A percentile compares a stretch with the other conserved stretches of the same genome.
phyloP scores from a whole-genome alignment of 257 asterid species.

The Apocynum venetum region DNA sequence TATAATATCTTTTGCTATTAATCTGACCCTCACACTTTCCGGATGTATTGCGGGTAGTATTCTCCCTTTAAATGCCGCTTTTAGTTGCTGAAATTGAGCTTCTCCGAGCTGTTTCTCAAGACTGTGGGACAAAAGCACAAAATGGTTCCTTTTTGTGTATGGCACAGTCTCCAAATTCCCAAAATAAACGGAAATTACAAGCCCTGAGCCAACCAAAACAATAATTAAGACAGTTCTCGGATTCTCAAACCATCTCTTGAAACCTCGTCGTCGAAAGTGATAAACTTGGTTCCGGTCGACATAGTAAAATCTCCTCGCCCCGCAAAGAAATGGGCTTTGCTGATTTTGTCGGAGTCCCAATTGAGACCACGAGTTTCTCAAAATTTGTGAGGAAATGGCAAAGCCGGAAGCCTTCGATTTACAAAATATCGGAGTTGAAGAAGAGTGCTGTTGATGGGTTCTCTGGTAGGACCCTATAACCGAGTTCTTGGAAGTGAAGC shows the following conservation, averaged over 20 bases:
- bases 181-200: slow-evolving; percentile 53
- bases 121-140: slow-evolving; percentile 60
- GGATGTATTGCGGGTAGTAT: slow-evolving; percentile 90
- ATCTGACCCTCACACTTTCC: slow-evolving; percentile 68
- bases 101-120: slow-evolving; percentile 69
- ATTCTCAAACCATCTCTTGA: slow-evolving; percentile 54
- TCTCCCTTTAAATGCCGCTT: slow-evolving; percentile 51
- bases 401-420: slow-evolving; percentile 13
- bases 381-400: slow-evolving; percentile 31
- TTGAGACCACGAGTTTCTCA: slow-evolving; percentile 37
- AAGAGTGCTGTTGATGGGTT: not conserved
- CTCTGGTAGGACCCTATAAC: slow-evolving; percentile 4
- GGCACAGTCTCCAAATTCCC: slow-evolving; percentile 90
- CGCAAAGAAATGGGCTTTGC: slow-evolving; percentile 42
- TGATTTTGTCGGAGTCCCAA: slow-evolving; percentile 26
- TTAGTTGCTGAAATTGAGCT: slow-evolving; percentile 47
- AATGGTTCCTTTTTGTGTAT: slow-evolving; percentile 76
- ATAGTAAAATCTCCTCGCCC: slow-evolving; percentile 67
- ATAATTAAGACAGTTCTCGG: slow-evolving; percentile 41
- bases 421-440: not conserved
- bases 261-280: slow-evolving; percentile 78
- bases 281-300: slow-evolving; percentile 48
- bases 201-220: slow-evolving; percentile 59
- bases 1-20: slow-evolving; percentile 63
- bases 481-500: slow-evolving; percentile 39